A percentile compares a stretch with the other conserved stretches of the same genome.
phyloP scores from a whole-genome alignment of 768 basidiomycete species.

The Rhodotorula diobovata region DNA sequence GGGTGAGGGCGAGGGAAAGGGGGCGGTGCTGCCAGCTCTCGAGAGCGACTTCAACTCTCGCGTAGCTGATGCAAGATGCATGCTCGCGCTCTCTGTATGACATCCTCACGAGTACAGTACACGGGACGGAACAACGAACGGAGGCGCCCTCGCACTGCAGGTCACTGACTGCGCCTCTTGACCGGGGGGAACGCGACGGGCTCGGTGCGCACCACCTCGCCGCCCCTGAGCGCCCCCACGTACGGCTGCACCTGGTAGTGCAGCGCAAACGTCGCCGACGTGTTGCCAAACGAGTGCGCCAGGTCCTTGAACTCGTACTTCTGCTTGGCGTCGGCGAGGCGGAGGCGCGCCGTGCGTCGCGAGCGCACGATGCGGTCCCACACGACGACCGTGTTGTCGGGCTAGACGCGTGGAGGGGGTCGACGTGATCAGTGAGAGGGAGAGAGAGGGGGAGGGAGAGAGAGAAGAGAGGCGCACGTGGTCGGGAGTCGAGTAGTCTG shows the following conservation, averaged over 20 bases:
- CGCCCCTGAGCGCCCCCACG: conserved; percentile 72
- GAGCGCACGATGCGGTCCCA: conserved; percentile 90
- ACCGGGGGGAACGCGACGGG: conserved; percentile 41
- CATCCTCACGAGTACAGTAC: not conserved
- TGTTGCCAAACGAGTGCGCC: conserved; percentile 61
- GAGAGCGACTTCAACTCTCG: no score
- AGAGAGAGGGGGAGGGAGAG: not conserved
- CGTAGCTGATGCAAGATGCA: no score
- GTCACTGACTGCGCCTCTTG: conserved; percentile 4
- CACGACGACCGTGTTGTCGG: conserved; percentile 67
- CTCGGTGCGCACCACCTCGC: conserved; percentile 60
- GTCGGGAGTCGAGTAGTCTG: conserved; percentile 69
- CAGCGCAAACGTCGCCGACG: conserved; percentile 64
- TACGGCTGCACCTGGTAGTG: conserved; percentile 90
- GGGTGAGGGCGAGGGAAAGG: not conserved
- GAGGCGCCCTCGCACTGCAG: not conserved
- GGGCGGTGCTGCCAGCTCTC: no score
- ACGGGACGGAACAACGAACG: no score
- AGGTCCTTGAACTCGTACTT: conserved; percentile 80
- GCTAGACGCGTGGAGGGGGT: conserved; percentile 1
- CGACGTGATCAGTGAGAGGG: not conserved
- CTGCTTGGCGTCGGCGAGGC: conserved; percentile 61
- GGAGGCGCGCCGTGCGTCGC: conserved; percentile 67
- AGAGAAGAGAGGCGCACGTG: conserved; percentile 56
- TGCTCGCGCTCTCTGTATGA: no score